phyloP scores from a whole-genome alignment of 306 rosid genomes.

The Biancaea sappan region DNA sequence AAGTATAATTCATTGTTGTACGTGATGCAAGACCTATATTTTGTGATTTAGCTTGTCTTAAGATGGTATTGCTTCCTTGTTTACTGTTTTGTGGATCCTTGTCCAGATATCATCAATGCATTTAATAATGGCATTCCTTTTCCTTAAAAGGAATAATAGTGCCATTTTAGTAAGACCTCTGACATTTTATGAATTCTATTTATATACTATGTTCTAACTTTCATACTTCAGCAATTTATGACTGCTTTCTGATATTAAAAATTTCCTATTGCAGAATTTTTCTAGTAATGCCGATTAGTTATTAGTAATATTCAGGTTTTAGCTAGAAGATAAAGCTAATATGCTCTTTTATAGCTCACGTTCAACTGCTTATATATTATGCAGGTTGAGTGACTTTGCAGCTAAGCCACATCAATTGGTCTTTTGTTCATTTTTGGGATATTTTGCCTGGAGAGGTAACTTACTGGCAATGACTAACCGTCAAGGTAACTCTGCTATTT shows the following conservation, averaged over 20 bases:
- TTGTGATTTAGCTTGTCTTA: background rate
- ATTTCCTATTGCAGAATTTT: background rate
- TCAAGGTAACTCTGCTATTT: constrained; percentile 14
- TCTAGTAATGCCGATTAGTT: background rate
- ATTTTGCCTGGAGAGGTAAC: background rate
- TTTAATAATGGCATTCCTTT: background rate
- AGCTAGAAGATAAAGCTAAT: background rate
- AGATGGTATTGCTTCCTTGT: background rate
- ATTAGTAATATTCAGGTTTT: background rate
- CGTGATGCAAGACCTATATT: background rate
- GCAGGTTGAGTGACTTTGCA: constrained; percentile 1
- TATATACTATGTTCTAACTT: background rate
- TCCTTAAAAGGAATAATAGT: background rate
- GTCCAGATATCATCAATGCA: background rate
- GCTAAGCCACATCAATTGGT: background rate
- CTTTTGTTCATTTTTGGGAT: background rate
- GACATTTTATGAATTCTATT: background rate
- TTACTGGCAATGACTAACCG: constrained; percentile 1
- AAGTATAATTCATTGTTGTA: background rate
- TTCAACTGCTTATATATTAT: background rate
- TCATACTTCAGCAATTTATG: background rate
- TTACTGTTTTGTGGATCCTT: background rate
- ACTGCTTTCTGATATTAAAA: background rate
- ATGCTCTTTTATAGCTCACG: background rate
- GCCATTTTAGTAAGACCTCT: background rate